Evolutionary conservation across 2,329 filamentous ascomycete genomes (phyloP), one percentile per base, ranked within the genome.

Genomic region (Exophiala sp.): DNA sequence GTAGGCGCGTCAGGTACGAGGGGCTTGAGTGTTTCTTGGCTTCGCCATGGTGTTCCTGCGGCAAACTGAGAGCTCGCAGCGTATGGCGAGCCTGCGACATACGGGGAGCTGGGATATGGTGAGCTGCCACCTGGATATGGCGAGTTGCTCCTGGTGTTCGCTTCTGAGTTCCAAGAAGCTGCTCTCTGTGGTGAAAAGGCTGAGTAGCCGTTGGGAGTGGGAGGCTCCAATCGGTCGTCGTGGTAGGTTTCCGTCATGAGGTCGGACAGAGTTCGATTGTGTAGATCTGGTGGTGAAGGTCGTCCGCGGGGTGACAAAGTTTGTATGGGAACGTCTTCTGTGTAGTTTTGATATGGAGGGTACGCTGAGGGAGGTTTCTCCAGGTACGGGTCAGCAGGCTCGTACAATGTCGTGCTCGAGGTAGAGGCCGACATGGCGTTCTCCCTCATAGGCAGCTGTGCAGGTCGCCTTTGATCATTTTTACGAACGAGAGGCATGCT

Each of bases 21-120:
- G 12, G 67, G 64, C 32, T 64, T 64, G 11, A 70, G 63, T 54
- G 65, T 69, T 44, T 69, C 66, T 42, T 67, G 65, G 55, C 69
- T 71, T 54, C 66, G 65, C 47, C 67, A 59, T 63, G 59, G 62
- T 62, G 60, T 63, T 50, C 62, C 52, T 50, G 47, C 50, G 12
- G 33, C 42, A 47, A 33, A 52, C 4, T 42, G 50, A 3, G 50
- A 46, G 9, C 43, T 32, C 18, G 18, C 29, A 12, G 43, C 20
- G 14, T 45, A 45, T n/a, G 43, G 43, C 14, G 43, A 46, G 20
- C 43, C 43, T 9, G 43, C 33, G 7, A 64, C 65, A 24, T 50
- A 50, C 33, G 66, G 65, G 38, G 66, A 68, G 16, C 11, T 16
- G 35, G 11, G 11, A 38, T 43, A 65, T 0, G 67, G 66, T 1